Base-by-base conservation (phyloP, 2,329 filamentous ascomycete species). In the Keithomyces neogunnii region DNA sequence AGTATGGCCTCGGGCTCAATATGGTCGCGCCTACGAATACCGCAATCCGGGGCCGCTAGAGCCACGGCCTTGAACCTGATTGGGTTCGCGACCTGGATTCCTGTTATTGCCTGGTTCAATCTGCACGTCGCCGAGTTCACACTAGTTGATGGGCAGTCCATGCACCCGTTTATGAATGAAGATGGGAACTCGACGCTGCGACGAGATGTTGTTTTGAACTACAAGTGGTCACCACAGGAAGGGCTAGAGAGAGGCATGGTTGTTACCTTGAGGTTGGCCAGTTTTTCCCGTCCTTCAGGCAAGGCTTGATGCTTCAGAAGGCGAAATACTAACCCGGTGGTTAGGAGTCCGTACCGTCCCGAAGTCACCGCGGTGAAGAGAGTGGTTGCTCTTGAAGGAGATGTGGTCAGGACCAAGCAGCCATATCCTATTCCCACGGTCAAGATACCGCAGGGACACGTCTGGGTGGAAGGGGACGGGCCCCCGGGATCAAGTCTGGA, bases 381-480 rank as follows among this genome's bases (percentile, higher is more conserved):
- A 40, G 78, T 99, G 9, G 76, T 96, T 30, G 93, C 81, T 0
- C 62, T 96, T 3, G 84, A 86, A 49, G 90, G 91, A 8, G 92
- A 97, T 63, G 73, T 81, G 1, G 81, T 97, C 32, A 75, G 73
- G 51, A 86, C 87, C 40, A 76, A 80, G 52, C 67, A 73, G 49
- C 83, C 82, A 19, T 86, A 82, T 63, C 76, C 80, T 7, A 66
- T 75, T 13, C 59, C 71, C 1, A 74, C 68, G 7, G 72, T 87
- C 45, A 76, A 78, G 55, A 80, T 99, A 28, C 92, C 91, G 4
- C 77, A 77, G 55, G 89, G 89, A 19, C 91, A 97, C 71, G 77
- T 97, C 31, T 99, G 93, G 93, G 82, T 99, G 1, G 92, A 97
- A 66, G 93, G 93, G 1, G 93, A 99, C 64, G 89, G 86, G 10